Base-by-base conservation (phyloP, 1,139 yeast species). In the Candida sp. region DNA sequence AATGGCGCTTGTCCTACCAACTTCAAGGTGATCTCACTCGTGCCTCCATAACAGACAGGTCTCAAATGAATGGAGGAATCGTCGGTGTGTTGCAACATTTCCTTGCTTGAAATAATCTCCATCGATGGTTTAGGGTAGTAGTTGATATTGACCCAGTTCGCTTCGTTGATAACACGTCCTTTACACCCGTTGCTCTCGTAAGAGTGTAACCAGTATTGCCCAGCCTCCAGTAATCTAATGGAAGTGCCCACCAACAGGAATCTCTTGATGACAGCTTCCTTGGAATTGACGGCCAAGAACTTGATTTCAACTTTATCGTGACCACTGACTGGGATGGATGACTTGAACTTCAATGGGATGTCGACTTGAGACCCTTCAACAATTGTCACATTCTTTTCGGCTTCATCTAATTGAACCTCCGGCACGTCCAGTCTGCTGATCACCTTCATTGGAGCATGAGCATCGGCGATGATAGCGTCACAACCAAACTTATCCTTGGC, bases 401-500 rank as follows among this genome's bases (percentile, higher is more conserved):
- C 33, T 47, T 56, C 30, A 60, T 50, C 54, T 54, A 69, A 57
- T 30, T 49, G 68, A 52, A 68, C 52, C 48, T 61, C 62, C 2
- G 97, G 96, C 4, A 86, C 70, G 54, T 85, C 90, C 48, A 85
- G 73, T 58, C 92, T 80, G 2, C 92, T 92, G 30, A 77, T 75
- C 17, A 92, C 73, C 30, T 70, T 77, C 23, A 88, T 83, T 51
- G 82, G 86, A 38, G 83, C 82, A 34, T 80, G 82, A 33, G 77
- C 77, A 8, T 61, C 58, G 25, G 58, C 70, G n/a, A 84, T 83
- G 3, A 25, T 45, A 9, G 90, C 92, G 12, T 81, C 74, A 70
- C 99, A 94, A 1, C 86, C 85, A 30, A 88, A 82, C 9, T 83
- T 80, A 65, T 96, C 99, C 35, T 77, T 78, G 4, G 90, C 82